Percentiles rank a stretch among this genome's conserved stretches.
Conservation (phyloP, 495 filamentous ascomycete species). For the Bryoglossum gracile region DNA sequence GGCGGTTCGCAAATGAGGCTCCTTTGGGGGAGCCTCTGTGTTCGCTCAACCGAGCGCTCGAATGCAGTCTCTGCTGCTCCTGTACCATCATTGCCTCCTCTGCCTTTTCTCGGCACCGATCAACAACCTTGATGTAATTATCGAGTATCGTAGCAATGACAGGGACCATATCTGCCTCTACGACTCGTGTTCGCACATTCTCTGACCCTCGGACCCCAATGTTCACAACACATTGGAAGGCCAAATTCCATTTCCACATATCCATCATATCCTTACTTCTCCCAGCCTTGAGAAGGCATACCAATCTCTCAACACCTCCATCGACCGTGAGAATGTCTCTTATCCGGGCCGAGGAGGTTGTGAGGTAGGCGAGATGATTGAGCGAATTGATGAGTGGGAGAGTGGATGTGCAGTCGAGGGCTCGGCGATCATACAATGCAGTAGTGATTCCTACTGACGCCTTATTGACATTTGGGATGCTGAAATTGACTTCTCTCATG, state of each 20-base stretch:
- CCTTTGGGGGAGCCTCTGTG: constrained; percentile 25
- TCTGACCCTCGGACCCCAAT: constrained; percentile 96
- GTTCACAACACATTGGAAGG: constrained; percentile 97
- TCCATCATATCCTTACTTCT: constrained; percentile 97
- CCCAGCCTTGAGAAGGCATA: constrained; percentile 96
- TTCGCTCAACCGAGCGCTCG: constrained; percentile 14
- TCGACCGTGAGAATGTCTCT: constrained; percentile 96
- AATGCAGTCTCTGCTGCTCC: constrained; percentile 22
- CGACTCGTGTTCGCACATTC: constrained; percentile 83
- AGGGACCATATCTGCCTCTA: constrained; percentile 98
- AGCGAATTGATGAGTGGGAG: constrained; percentile 96
- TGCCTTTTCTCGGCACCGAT: constrained; percentile 77
- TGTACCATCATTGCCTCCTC: constrained; percentile 52
- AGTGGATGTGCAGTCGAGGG: constrained; percentile 96
- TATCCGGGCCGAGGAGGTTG: constrained; percentile 96
- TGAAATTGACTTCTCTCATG: constrained; percentile 99
- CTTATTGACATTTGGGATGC: constrained; percentile 99
- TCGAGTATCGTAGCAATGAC: constrained; percentile 98
- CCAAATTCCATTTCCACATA: constrained; percentile 99
- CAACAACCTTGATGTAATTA: constrained; percentile 95
- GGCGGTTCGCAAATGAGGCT: constrained; percentile 27
- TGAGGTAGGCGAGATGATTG: constrained; percentile 96
- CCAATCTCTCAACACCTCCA: constrained; percentile 91
- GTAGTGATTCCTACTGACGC: constrained; percentile 98
- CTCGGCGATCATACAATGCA: constrained; percentile 92